Percentiles rank a stretch among this genome's conserved stretches.
phyloP scores from a whole-genome alignment of 257 asterid genomes.

The Solanum microdontum region DNA sequence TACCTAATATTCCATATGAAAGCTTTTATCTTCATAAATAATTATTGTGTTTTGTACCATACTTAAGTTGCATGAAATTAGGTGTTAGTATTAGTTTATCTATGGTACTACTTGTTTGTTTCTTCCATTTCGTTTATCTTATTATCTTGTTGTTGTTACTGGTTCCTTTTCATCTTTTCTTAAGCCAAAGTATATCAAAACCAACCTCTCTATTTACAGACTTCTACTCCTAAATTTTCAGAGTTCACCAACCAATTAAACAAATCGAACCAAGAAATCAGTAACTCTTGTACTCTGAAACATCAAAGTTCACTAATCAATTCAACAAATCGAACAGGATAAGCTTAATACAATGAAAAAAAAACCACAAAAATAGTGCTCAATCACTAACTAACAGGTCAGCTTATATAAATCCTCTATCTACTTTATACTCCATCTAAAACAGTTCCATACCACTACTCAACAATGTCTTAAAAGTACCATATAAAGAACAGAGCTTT shows the following conservation, averaged over 20 bases:
- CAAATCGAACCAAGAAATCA: background rate
- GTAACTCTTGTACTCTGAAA: background rate
- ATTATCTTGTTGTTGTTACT: background rate
- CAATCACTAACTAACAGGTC: background rate
- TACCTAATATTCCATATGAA: background rate
- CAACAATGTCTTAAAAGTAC: background rate
- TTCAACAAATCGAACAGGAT: background rate
- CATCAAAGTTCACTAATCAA: background rate
- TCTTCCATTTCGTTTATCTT: background rate
- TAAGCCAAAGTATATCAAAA: background rate
- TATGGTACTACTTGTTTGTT: background rate
- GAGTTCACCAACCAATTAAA: background rate
- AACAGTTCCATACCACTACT: background rate
- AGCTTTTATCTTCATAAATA: background rate
- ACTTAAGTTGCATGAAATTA: background rate
- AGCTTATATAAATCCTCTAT: background rate
- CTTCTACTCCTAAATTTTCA: background rate
- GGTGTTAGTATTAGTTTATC: background rate
- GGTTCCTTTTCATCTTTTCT: background rate
- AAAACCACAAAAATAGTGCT: background rate
- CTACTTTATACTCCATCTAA: background rate
- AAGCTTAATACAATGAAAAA: background rate
- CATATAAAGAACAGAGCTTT: background rate
- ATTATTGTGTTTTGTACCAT: background rate
- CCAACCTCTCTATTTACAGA: background rate